A percentile compares a stretch with the other conserved stretches of the same genome.
Conservation (phyloP, 208 protist species). For the Trypanosoma rangeli region DNA sequence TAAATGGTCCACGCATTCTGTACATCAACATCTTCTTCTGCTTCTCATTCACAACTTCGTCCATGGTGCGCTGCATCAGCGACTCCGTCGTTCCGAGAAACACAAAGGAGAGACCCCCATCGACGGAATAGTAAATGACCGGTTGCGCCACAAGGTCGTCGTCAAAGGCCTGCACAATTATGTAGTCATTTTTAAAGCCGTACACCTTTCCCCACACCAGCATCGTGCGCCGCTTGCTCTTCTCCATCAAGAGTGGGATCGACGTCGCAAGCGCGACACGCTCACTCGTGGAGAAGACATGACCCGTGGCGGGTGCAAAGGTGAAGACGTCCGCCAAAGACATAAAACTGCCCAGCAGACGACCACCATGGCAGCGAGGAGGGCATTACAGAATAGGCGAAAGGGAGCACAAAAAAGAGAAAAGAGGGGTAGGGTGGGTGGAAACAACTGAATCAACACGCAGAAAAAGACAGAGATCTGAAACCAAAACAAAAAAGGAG, state of each 20-base stretch:
- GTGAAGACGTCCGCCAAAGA: constrained; percentile 42
- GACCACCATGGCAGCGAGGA: background rate
- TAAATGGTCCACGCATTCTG: constrained; percentile 70
- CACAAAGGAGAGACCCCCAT: constrained; percentile 79
- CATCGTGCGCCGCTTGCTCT: constrained; percentile 63
- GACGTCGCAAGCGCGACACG: constrained; percentile 70
- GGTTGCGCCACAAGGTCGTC: constrained; percentile 75
- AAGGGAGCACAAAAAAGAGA: background rate
- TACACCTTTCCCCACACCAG: constrained; percentile 85
- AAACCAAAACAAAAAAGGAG: constrained; percentile 17
- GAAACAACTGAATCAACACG: background rate
- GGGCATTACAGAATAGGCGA: constrained; percentile 2
- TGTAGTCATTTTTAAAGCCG: constrained; percentile 84
- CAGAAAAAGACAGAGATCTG: background rate
- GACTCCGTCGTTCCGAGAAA: constrained; percentile 76
- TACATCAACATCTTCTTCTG: constrained; percentile 67
- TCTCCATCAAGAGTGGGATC: constrained; percentile 61
- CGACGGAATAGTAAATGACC: constrained; percentile 80
- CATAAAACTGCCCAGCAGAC: constrained; percentile 8
- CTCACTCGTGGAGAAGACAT: constrained; percentile 74
- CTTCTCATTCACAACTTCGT: constrained; percentile 45
- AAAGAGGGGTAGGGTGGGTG: background rate
- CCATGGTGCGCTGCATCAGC: constrained; percentile 34
- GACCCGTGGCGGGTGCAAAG: constrained; percentile 53
- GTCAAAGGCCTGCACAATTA: constrained; percentile 73